Conservation (phyloP, 176 grass and related monocot species). For the Triticum timopheevii region DNA sequence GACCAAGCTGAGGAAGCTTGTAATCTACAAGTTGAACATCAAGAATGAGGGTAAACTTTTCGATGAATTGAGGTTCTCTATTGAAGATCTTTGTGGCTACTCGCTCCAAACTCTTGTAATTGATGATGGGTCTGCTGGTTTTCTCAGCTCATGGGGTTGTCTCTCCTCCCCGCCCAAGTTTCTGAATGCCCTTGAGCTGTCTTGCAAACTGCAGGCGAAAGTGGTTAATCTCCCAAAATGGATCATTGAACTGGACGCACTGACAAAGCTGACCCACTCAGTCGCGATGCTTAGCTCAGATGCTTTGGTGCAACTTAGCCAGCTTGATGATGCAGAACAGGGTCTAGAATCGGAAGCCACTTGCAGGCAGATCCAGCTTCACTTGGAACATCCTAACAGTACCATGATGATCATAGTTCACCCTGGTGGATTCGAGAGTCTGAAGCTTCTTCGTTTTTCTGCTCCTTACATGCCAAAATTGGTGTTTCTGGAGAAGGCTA, state of each 20-base stretch:
- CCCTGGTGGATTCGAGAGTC: not conserved
- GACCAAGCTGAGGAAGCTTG: too few relatives aligned
- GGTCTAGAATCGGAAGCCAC: not conserved
- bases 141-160: too few relatives aligned
- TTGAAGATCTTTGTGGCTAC: too few relatives aligned
- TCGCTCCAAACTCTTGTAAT: too few relatives aligned
- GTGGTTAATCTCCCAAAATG: not conserved
- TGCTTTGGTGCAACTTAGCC: not conserved
- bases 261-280: not conserved
- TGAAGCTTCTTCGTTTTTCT: not conserved
- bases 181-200: not conserved
- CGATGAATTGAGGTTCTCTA: too few relatives aligned
- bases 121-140: too few relatives aligned
- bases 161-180: not conserved
- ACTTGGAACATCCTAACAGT: too few relatives aligned
- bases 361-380: not conserved
- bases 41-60: too few relatives aligned
- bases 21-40: too few relatives aligned
- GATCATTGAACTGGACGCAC: not conserved
- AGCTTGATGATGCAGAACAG: not conserved
- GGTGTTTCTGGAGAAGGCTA: not conserved
- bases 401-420: not conserved
- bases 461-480: not conserved
- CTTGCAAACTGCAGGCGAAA: not conserved
- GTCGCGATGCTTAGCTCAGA: not conserved